Evolutionary conservation across 116 monocot species (phyloP).

Genomic region (Iris pallida): DNA sequence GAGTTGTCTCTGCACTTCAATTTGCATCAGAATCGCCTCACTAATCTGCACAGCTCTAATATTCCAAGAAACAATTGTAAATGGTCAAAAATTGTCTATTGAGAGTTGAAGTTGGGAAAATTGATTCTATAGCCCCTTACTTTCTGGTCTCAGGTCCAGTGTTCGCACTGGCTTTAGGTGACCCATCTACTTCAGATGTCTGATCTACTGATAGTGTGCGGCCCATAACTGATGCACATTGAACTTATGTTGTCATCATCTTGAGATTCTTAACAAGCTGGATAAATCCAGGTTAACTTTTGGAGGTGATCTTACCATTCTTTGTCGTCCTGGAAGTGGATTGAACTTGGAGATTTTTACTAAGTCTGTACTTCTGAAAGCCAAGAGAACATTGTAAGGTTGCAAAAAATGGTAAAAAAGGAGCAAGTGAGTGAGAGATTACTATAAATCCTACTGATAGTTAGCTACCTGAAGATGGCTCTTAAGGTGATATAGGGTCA

Average conservation of each 20-base stretch:
- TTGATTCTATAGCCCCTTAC: conserved; percentile 25
- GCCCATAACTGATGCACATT: conserved; percentile 13
- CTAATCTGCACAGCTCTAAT: conserved; percentile 59
- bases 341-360: too few relatives aligned
- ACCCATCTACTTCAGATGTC: conserved; percentile 29
- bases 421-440: too few relatives aligned
- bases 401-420: not conserved
- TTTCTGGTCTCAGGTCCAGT: conserved; percentile 40
- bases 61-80: conserved; percentile 3
- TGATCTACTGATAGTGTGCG: conserved; percentile 24
- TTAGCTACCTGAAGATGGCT: conserved; percentile 85
- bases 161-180: conserved; percentile 19
- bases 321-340: too few relatives aligned
- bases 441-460: too few relatives aligned
- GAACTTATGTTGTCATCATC: too few relatives aligned
- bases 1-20: conserved; percentile 68
- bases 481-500: conserved; percentile 92
- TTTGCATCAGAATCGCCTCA: conserved; percentile 82
- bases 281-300: too few relatives aligned
- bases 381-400: not conserved
- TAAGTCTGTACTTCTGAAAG: too few relatives aligned
- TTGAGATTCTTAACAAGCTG: too few relatives aligned
- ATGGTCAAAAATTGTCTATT: not conserved
- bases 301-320: too few relatives aligned
- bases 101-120: too few relatives aligned